These are phyloP conservation scores for Orbilia brochopaga DNA, from an alignment of 2,329 filamentous ascomycete species.

Conservation along the genomic window DNA sequence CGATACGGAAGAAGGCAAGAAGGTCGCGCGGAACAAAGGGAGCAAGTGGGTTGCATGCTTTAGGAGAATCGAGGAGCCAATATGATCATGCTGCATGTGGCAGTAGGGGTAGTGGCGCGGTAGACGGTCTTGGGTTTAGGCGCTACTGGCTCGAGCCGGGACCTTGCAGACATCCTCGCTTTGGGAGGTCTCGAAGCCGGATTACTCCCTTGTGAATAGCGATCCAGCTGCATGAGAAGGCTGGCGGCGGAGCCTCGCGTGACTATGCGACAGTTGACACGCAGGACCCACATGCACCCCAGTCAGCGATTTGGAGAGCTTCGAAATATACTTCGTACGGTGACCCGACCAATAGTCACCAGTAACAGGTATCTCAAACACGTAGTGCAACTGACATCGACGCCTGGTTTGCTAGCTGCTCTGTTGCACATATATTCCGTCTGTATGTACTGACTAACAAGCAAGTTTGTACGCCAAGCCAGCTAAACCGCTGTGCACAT, in stretches of 20 bases:
- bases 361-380: background rate
- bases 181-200: background rate
- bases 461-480: background rate
- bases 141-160: background rate
- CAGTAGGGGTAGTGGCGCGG: background rate
- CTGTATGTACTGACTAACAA: background rate
- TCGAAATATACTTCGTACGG: background rate
- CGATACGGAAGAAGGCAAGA: conserved; percentile 97
- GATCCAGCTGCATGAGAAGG: background rate
- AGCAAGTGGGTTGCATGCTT: conserved; percentile 91
- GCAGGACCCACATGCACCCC: conserved; percentile 9
- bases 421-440: background rate
- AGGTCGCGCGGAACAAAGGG: conserved; percentile 88
- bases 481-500: background rate
- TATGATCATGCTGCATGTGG: conserved; percentile 64
- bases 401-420: background rate
- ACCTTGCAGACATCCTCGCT: background rate
- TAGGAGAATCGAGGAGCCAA: conserved; percentile 77
- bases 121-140: background rate
- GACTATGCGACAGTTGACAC: conserved; percentile 10
- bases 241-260: conserved; percentile 7
- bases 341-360: background rate
- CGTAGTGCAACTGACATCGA: background rate
- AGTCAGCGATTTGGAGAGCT: background rate
- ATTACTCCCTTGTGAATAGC: background rate